These are phyloP conservation scores for Globisporangium takayamanum DNA, from an alignment of 352 stramenopile genomes.

Conservation along the genomic window DNA sequence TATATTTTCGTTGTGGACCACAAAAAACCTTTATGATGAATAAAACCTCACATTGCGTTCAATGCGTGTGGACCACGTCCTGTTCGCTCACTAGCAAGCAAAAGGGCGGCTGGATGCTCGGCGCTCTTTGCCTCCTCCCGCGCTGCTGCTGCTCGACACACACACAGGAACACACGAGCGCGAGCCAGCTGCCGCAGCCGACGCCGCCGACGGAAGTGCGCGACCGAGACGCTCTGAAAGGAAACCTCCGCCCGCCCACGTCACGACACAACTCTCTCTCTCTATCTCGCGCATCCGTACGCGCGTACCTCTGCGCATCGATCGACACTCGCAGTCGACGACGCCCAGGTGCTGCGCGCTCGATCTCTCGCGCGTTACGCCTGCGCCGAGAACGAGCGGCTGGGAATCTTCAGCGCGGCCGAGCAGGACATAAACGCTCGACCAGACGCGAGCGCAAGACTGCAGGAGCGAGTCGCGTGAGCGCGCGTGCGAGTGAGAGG, in stretches of 20 bases:
- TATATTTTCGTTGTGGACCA: no score
- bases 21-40: no score
- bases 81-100: no score
- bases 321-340: background rate
- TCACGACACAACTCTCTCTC: background rate
- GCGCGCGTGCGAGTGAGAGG: background rate
- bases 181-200: constrained; percentile 1
- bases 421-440: background rate
- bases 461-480: background rate
- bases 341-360: background rate
- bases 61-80: no score
- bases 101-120: no score
- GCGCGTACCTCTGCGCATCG: no score
- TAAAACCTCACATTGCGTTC: no score
- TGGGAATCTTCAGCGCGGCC: background rate
- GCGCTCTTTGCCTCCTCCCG: no score
- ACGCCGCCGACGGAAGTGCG: background rate
- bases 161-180: background rate
- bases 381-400: background rate
- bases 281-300: background rate
- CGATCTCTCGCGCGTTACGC: background rate
- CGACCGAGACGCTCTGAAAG: background rate
- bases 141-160: background rate
- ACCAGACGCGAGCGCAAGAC: background rate
- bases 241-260: constrained; percentile 2